Conservation (phyloP, 345 rosid genomes). For the Gossypium mustelinum region DNA sequence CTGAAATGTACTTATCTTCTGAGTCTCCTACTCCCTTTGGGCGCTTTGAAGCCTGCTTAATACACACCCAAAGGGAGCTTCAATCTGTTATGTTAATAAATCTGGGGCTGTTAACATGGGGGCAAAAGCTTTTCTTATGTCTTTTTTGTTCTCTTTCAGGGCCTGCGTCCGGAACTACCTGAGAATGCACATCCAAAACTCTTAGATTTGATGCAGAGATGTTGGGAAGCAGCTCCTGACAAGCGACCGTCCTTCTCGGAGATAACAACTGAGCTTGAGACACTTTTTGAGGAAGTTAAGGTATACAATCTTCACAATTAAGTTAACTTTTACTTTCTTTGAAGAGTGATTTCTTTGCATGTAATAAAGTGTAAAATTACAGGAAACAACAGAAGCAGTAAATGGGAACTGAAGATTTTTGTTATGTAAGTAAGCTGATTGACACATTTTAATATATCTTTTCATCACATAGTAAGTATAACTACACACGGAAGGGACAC, state of each 20-base stretch:
- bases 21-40: background rate
- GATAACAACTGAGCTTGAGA: constrained; percentile 50
- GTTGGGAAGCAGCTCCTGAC: constrained; percentile 59
- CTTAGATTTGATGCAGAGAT: constrained; percentile 54
- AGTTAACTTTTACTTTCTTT: background rate
- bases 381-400: constrained; percentile 30
- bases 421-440: background rate
- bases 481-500: background rate
- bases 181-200: constrained; percentile 47
- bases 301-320: constrained; percentile 20
- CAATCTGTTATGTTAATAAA: background rate
- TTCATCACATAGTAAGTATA: constrained; percentile 9
- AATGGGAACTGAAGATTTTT: constrained; percentile 32
- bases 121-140: background rate
- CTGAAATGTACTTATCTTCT: background rate
- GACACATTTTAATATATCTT: constrained; percentile 12
- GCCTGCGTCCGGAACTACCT: constrained; percentile 64
- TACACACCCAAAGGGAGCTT: background rate
- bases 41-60: too few relatives aligned
- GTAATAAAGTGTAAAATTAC: constrained; percentile 15
- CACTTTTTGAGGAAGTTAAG: constrained; percentile 41
- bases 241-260: constrained; percentile 55
- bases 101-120: background rate
- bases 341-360: background rate
- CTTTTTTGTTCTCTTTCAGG: constrained; percentile 33